Conservation (phyloP, 2,329 filamentous ascomycete species). For the Hymenoscyphus albidus region DNA sequence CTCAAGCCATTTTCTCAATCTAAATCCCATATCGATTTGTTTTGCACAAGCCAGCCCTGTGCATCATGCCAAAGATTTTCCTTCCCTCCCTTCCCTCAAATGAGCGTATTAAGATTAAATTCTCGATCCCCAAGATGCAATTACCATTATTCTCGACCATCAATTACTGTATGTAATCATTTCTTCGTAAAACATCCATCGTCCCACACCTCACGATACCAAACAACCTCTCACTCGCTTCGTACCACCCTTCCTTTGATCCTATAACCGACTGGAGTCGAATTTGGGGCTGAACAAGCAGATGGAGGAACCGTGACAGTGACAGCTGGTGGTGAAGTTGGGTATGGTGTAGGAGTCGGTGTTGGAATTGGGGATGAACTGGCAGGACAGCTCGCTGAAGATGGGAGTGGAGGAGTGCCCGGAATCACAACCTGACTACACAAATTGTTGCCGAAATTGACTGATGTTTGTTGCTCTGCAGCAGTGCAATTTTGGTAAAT, state of each 20-base stretch:
- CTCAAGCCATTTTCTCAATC: neutral
- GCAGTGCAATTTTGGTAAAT: slow-evolving; percentile 6
- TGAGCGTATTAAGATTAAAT: slow-evolving; percentile 4
- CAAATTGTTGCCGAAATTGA: slow-evolving; percentile 9
- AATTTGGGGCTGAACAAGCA: neutral
- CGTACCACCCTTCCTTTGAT: neutral
- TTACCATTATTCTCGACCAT: neutral
- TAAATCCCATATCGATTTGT: neutral
- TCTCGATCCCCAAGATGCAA: neutral
- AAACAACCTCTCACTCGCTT: neutral
- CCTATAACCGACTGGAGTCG: neutral
- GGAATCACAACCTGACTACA: slow-evolving; percentile 10
- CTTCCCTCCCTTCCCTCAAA: neutral
- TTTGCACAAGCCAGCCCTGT: neutral
- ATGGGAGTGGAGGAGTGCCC: slow-evolving; percentile 9
- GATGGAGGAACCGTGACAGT: neutral
- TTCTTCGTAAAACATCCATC: neutral
- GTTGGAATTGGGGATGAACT: neutral
- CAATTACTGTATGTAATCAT: neutral
- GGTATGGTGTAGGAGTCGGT: neutral
- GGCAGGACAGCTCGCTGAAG: slow-evolving; percentile 4
- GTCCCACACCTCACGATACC: neutral
- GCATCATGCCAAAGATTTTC: neutral
- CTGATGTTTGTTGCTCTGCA: slow-evolving; percentile 6
- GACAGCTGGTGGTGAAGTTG: neutral